A percentile compares a stretch with the other conserved stretches of the same genome.
Evolutionary conservation across 164 flowering plant genomes (phyloP).

Genomic region (Vitis vinifera): ASM3070453v1 NC_081815.1:7029001-7029500

Average conservation of each 20-base stretch:
- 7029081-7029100: conserved; percentile 84
- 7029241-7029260: neutral
- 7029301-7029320: neutral
- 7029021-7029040: no score
- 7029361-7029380: no score
- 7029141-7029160: no score
- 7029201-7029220: neutral
- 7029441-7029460: conserved; percentile 45
- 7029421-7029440: conserved; percentile 67
- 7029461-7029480: conserved; percentile 84
- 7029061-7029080: conserved; percentile 99
- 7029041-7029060: conserved; percentile 61
- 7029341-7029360: neutral
- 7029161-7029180: no score
- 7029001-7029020: no score
- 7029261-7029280: no score
- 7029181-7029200: neutral
- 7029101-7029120: conserved; percentile 49
- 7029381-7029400: no score
- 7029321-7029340: neutral
- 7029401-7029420: conserved; percentile 6
- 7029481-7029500: conserved; percentile 99
- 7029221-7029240: neutral
- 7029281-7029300: neutral
- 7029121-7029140: neutral